Evolutionary conservation across 768 basidiomycete genomes (phyloP), one percentile per base, ranked within the genome.

Genomic region (Suillus clintonianus): DNA sequence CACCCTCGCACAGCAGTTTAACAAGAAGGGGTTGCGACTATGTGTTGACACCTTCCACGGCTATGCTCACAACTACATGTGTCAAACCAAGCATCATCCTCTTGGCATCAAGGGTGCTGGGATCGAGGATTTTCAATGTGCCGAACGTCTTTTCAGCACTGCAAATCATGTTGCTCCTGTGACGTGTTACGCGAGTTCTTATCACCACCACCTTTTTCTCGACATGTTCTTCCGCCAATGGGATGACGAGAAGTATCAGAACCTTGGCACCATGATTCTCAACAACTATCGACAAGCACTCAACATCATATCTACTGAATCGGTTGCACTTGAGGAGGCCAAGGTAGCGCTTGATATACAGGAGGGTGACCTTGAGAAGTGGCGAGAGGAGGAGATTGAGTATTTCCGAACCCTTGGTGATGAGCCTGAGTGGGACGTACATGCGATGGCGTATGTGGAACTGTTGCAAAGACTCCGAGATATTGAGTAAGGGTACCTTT

Each of bases 61-160:
- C 0, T 77, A 79, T 61, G 61, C 74, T 10, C 78, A 81, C 65
- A 68, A 75, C 59, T 69, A 70, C 63, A 7, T 27, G 2, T 81
- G 79, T 55, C 79, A 80, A 60, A 59, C 74, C 4, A 24, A 61
- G 4, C 63, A 74, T 61, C 79, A 79, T 55, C 78, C 76, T 19
- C 70, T 71, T 57, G 59, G 53, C 51, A 71, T 76, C 22, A 42
- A 55, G 3, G 72, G 77, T 6, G 65, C 68, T 19, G 78, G 79
- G 13, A 58, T 80, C 4, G 76, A 79, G 61, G 80, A 80, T 55
- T 62, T 79, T 8, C 11, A 14, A 39, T 11, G 11, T 14, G 13
- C 13, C 14, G 37, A 39, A 14, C 37, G 5, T 14, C 13, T 69
- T 14, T 39, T 39, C 37, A 39, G 37, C 11, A 11, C 37, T 13